phyloP scores from a whole-genome alignment of 441 rosid species.

The Flueggea neowawraea region DNA sequence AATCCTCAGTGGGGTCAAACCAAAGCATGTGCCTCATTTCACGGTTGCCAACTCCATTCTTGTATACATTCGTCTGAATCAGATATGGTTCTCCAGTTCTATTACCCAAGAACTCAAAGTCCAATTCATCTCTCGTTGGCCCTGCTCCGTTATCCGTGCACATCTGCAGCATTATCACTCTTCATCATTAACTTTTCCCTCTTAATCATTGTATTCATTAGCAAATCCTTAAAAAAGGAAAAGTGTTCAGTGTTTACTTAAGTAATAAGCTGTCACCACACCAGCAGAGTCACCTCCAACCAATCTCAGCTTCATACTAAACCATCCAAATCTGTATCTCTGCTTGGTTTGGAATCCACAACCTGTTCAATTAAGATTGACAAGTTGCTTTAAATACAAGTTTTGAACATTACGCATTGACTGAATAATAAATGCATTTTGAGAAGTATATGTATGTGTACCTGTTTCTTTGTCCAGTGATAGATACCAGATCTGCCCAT shows the following conservation, averaged over 20 bases:
- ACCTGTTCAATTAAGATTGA: conserved; percentile 30
- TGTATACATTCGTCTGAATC: conserved; percentile 84
- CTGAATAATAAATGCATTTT: too few species aligned
- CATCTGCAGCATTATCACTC: conserved; percentile 49
- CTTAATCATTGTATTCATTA: not conserved
- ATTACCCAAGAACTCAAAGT: conserved; percentile 92
- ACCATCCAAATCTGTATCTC: conserved; percentile 92
- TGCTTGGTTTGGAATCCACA: conserved; percentile 96
- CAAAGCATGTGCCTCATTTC: conserved; percentile 95
- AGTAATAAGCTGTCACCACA: conserved; percentile 92
- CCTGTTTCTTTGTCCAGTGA: conserved; percentile 93
- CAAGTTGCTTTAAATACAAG: too few species aligned
- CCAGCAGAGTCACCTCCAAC: conserved; percentile 98
- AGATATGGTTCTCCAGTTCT: conserved; percentile 83
- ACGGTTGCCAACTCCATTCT: conserved; percentile 76
- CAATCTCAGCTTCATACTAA: conserved; percentile 91
- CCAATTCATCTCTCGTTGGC: conserved; percentile 89
- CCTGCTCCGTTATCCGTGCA: conserved; percentile 95
- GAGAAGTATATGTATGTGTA: conserved; percentile 4
- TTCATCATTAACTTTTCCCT: not conserved
- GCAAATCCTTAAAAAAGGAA: not conserved
- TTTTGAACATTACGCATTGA: too few species aligned
- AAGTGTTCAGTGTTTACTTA: conserved; percentile 19
- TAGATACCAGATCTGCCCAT: conserved; percentile 97
- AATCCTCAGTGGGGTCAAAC: conserved; percentile 93